Percentiles rank a stretch among this genome's conserved stretches.
These are phyloP conservation scores for Hordeum pubiflorum DNA, from an alignment of 202 grass and related monocot genomes.

Conservation along the genomic window DNA sequence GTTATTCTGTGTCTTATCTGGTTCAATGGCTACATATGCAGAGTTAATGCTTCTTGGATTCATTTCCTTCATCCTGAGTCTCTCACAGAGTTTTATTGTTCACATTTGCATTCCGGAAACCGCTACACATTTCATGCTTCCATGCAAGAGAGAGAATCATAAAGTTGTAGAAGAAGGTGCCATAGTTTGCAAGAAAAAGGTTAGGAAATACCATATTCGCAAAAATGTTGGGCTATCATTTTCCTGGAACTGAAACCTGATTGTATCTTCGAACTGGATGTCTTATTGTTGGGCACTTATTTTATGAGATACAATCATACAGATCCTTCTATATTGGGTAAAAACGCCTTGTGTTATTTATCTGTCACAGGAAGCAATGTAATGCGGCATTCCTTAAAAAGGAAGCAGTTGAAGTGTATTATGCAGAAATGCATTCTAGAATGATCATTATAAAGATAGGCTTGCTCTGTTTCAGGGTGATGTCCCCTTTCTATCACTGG, in stretches of 20 bases:
- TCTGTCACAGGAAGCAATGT: not conserved
- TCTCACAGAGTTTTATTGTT: slow-evolving; percentile 46
- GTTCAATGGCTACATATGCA: slow-evolving; percentile 42
- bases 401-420: not conserved
- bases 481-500: slow-evolving; percentile 60
- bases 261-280: not conserved
- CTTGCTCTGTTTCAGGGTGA: slow-evolving; percentile 53
- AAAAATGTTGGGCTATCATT: not conserved
- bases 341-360: not conserved
- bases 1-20: slow-evolving; percentile 3
- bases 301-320: slow-evolving; percentile 18
- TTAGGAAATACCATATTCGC: slow-evolving; percentile 21
- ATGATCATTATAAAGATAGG: not conserved
- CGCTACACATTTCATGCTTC: slow-evolving; percentile 45
- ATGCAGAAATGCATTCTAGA: not conserved
- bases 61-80: slow-evolving; percentile 70
- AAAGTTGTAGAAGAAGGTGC: not conserved
- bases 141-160: slow-evolving; percentile 39
- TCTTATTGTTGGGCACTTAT: not conserved
- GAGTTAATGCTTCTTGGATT: slow-evolving; percentile 96
- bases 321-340: not conserved
- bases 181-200: slow-evolving; percentile 36
- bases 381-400: not conserved
- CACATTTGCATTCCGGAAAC: slow-evolving; percentile 62
- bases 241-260: not conserved